Base-by-base conservation (phyloP, 345 rosid species). In the Abelmoschus esculentus region DNA sequence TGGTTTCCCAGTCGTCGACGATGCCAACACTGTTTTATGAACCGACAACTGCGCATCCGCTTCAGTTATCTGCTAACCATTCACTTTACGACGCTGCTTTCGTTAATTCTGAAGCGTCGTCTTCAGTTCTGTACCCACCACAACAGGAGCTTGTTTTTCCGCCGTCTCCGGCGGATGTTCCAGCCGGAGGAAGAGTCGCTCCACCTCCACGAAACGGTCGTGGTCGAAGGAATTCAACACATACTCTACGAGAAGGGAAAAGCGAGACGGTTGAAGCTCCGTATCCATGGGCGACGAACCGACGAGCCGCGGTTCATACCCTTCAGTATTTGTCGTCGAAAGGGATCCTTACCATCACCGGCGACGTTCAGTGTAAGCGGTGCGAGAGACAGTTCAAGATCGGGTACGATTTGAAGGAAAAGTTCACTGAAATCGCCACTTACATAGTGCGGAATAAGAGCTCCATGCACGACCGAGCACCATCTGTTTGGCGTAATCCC, bases 391-490 rank as follows among this genome's bases (percentile, higher is more conserved):
- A 50, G 32, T 86, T 76, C 65, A 77, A 76, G 54, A 64, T 89
- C 2, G 79, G 73, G 76, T 91, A 75, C 70, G 79, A 87, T 66
- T 77, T 95, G 75, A 69, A 47, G 19, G 81, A 78, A 56, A 90
- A 75, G 76, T 91, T 89, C 76, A 3, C 3, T 1, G 85, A 85
- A 66, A 61, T 95, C 1, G 74, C 79, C 67, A 58, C 12, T 0
- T 81, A 75, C 34, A 79, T 91, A 15, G 42, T 59, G 13, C 36
- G 8, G 15, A 69, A 72, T 15, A 84, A 63, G 71, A 44, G 22
- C 7, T 3, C 53, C 0, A 87, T 91, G 98, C 86, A 86, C 61
- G 83, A 91, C 2, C 67, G 98, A 62, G 98, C 98, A 6, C 93
- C 89, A 0, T 2, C 49, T 12, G 67, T 11, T 4, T 91, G 99